These are phyloP conservation scores for Pythium diclinum DNA, from an alignment of 352 stramenopile species.

Conservation along the genomic window DNA sequence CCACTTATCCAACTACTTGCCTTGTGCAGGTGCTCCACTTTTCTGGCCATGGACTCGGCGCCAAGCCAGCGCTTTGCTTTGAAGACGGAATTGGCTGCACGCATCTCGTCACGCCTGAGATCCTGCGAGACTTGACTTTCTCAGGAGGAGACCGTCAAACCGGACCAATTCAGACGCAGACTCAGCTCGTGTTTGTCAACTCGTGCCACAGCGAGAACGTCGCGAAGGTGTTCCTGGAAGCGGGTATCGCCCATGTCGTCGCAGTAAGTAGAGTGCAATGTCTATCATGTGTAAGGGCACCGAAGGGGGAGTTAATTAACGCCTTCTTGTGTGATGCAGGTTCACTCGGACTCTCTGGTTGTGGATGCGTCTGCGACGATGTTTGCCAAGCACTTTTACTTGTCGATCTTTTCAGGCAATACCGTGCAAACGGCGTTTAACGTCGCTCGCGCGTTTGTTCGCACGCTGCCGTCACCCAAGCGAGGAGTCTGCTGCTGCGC, in stretches of 20 bases:
- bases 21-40: conserved; percentile 60
- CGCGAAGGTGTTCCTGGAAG: conserved; percentile 83
- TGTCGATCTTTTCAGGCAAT: conserved; percentile 73
- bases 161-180: conserved; percentile 5
- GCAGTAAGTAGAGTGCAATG: conserved; percentile 39
- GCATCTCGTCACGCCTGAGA: conserved; percentile 64
- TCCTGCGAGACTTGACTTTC: conserved; percentile 66
- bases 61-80: conserved; percentile 67
- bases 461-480: conserved; percentile 53
- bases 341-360: conserved; percentile 76
- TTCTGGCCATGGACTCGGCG: conserved; percentile 66
- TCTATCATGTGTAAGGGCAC: background rate
- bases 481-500: conserved; percentile 73
- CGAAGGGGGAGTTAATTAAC: background rate
- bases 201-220: conserved; percentile 84
- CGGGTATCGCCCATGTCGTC: conserved; percentile 88
- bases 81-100: conserved; percentile 69
- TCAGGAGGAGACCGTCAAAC: conserved; percentile 27
- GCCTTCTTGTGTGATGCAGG: conserved; percentile 23
- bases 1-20: background rate
- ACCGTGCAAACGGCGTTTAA: conserved; percentile 72
- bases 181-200: conserved; percentile 77
- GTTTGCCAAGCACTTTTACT: conserved; percentile 86
- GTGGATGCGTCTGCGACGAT: conserved; percentile 73
- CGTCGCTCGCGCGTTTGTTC: conserved; percentile 66